Evolutionary conservation across 345 rosid species (phyloP).

Genomic region (Rhizophora mangle): DNA sequence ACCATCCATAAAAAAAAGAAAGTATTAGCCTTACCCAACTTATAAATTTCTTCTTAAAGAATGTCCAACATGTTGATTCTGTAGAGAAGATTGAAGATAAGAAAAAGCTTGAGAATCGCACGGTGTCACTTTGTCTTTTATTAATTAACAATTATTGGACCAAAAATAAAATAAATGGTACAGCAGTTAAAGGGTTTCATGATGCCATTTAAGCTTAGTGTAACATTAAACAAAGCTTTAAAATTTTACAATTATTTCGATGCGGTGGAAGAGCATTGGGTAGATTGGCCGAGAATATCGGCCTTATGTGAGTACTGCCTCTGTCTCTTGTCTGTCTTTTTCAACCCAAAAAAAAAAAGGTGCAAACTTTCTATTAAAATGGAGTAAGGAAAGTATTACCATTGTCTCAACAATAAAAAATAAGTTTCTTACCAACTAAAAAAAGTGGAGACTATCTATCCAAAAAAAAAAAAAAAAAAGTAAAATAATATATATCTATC

Average conservation of each 20-base stretch:
- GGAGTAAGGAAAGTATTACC: neutral
- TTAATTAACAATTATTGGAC: neutral
- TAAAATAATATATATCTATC: too few species aligned
- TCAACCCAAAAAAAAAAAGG: too few species aligned
- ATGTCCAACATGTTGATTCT: too few species aligned
- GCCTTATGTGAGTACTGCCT: conserved; percentile 12
- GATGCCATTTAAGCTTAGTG: conserved; percentile 5
- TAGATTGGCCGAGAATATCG: conserved; percentile 34
- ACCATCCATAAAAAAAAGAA: too few species aligned
- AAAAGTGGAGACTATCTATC: too few species aligned
- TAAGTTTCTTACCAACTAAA: too few species aligned
- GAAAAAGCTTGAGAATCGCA: neutral
- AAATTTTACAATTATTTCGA: conserved; percentile 2
- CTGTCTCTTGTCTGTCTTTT: too few species aligned
- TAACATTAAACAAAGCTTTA: conserved; percentile 1
- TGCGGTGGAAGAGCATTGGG: conserved; percentile 22
- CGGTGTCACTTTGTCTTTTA: neutral
- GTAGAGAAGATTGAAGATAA: neutral
- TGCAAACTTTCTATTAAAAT: too few species aligned
- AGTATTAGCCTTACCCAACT: too few species aligned
- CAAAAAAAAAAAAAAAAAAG: too few species aligned
- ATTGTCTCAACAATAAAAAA: neutral
- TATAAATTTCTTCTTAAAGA: too few species aligned
- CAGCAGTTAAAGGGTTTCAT: conserved; percentile 5
- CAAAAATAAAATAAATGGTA: neutral